Evolutionary conservation across 257 asterid genomes (phyloP), one percentile per base, ranked within the genome.

Genomic region (Lavandula angustifolia): DNA sequence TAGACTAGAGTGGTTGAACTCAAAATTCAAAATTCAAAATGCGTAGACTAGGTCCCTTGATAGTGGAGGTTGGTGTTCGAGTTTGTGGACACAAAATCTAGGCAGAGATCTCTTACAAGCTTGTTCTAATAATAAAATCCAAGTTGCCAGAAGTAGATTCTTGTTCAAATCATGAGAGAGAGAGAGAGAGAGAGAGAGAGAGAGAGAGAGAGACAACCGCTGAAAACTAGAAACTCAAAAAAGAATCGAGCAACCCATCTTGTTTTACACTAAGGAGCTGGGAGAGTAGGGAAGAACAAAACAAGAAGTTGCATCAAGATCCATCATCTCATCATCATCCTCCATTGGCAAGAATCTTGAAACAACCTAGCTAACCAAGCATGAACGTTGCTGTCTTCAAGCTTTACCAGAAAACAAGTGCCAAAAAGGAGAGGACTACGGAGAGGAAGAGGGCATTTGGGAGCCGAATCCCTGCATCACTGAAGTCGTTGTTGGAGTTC

Each of bases 341-440:
- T 62, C 55, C 62, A 33, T 60, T 29, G 31, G 53, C 31, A 66
- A 59, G 74, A 53, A 75, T 66, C 67, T 60, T 61, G 67, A 54
- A 35, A 22, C 70, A 67, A 32, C 75, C 67, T 14, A 40, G 46
- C 46, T 9, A 51, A 7, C 35, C 47, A 9, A 61, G 56, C 73
- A 53, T 35, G 61, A 3, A 51, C 27, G 54, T 35, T 17, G 42
- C 13, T 0, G 35, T 40, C n/a, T 53, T 41, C 54, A 2, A 3
- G 66, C 55, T 74, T 81, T 70, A 84, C 81, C 72, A 64, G 27
- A 79, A 73, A 5, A 73, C 49, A 9, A 78, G 65, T 6, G 68
- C 61, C 0, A 72, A 66, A 7, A 67, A 52, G 3, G 76, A 9
- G 50, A 82, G 69, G 31, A 66, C 27, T 4, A 72, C 37, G 3